Base-by-base conservation (phyloP, 805 yeast species). In the Torulaspora microellipsoides region DNA sequence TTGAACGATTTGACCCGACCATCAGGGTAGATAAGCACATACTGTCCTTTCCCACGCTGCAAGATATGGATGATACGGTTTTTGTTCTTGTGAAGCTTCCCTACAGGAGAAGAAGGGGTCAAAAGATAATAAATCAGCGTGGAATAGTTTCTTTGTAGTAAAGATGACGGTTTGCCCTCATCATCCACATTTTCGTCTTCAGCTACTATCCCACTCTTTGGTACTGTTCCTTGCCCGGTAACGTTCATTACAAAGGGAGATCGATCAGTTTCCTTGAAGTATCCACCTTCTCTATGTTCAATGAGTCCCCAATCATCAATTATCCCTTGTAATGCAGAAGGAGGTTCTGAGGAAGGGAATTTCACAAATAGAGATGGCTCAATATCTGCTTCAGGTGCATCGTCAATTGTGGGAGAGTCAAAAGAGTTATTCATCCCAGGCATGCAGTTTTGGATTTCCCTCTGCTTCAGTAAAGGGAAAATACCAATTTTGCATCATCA, bases 281-380 rank as follows among this genome's bases (percentile, higher is more conserved):
- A 78, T 0, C 82, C 83, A 38, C 81, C 82, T 57, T 77, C 82
- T 41, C 66, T 71, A 55, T 78, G 82, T 15, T 68, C 67, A 7
- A 63, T 53, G 15, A 76, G 55, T 4, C 61, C 49, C 37, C 71
- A 60, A 8, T 65, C 58, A 9, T 62, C 47, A 34, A 73, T 71
- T 14, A 75, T 48, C n/a, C 56, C 49, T 17, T 54, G 48, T 14
- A 71, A 55, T 3, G 34, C 27, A 8, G 46, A 44, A 1, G 66
- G 60, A 15, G 55, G 54, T 13, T 52, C 51, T 13, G 45, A 33
- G 4, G 56, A 45, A 23, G 60, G 59, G 29, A 49, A 46, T 10
- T 35, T 29, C 15, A 53, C 54, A 23, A 56, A 54, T 10, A 38
- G 36, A 20, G 54, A 48, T 2, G 46, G 52, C 11, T 37, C 40